These are phyloP conservation scores for Pseudocercospora eumusae DNA, from an alignment of 2,329 filamentous ascomycete species.

Conservation along the genomic window DNA sequence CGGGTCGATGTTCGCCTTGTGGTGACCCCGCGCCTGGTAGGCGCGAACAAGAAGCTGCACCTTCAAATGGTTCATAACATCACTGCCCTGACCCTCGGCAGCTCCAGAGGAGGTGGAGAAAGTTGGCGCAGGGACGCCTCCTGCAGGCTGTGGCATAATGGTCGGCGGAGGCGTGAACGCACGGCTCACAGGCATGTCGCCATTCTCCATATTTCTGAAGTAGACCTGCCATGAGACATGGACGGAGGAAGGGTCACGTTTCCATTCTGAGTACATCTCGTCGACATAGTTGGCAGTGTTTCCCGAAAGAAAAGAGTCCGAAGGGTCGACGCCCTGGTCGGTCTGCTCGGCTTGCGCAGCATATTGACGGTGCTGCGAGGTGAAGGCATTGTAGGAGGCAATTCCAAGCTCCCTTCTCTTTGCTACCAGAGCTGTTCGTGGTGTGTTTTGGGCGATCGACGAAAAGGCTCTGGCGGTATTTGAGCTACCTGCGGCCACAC, in stretches of 20 bases:
- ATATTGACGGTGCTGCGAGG: slow-evolving; percentile 56
- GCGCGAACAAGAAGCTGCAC: slow-evolving; percentile 95
- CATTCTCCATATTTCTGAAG: slow-evolving; percentile 98
- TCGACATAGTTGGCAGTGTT: slow-evolving; percentile 99
- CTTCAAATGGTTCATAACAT: slow-evolving; percentile 95
- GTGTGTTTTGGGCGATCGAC: slow-evolving; percentile 40
- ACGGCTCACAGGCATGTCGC: slow-evolving; percentile 95
- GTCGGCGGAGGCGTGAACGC: slow-evolving; percentile 95
- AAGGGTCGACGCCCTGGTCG: slow-evolving; percentile 71
- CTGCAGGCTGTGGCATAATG: slow-evolving; percentile 78
- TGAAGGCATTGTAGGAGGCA: slow-evolving; percentile 45
- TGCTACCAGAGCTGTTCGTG: slow-evolving; percentile 48
- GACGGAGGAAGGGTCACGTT: slow-evolving; percentile 86
- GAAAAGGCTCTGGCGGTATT: slow-evolving; percentile 50
- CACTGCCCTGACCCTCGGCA: slow-evolving; percentile 68
- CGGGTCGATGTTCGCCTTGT: slow-evolving; percentile 97
- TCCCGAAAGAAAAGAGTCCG: slow-evolving; percentile 93
- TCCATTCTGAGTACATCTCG: slow-evolving; percentile 99
- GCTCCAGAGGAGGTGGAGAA: slow-evolving; percentile 67
- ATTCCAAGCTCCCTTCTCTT: slow-evolving; percentile 52
- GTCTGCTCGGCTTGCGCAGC: slow-evolving; percentile 61
- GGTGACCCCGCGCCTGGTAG: slow-evolving; percentile 96
- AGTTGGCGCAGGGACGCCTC: slow-evolving; percentile 72
- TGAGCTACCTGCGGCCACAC: slow-evolving; percentile 59
- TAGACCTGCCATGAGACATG: slow-evolving; percentile 99